Base-by-base conservation (phyloP, 768 basidiomycete species). In the Phylloporus arenicola region DNA sequence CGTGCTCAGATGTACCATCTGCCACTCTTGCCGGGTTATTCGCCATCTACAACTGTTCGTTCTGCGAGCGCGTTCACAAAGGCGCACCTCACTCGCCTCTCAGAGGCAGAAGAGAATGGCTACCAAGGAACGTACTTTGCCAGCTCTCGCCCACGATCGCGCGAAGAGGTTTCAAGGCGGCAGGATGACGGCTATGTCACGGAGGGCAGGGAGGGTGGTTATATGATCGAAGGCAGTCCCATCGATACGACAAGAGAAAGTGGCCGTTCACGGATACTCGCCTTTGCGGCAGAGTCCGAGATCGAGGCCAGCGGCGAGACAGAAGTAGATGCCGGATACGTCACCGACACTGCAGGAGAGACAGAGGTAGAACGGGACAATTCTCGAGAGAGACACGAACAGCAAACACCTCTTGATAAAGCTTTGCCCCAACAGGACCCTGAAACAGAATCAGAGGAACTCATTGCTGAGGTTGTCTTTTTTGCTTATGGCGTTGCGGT, bases 401-500 rank as follows among this genome's bases (percentile, higher is more conserved):
- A 29, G 12, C 56, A 34, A 47, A 42, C 48, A 16, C 56, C 56
- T 9, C 14, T 43, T 33, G 48, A 33, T 11, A 48, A 31, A 37
- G 13, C 34, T 30, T 45, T 43, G n/a, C 39, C 25, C 1, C 48
- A 45, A 19, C 45, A 35, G 30, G 33, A 47, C 10, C 40, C n/a
- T 13, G 54, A 52, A 12, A 46, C 19, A 46, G 63, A 62, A 8
- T 7, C 44, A n/a, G 45, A 50, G 35, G 75, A 78, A 9, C 76
- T 80, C 14, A 73, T 85, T 31, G 88, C 82, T 0, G 88, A 91
- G 61, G 85, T 77, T 0, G 75, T 91, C 8, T 88, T 90, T 64
- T 90, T 92, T 52, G 79, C 83, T 31, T 90, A 95, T 63, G 94
- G 94, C 16, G 94, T 96, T 1, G 82, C 81, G 0, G 93, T 96